Percentiles rank a stretch among this genome's conserved stretches.
Conservation (phyloP, 2,329 filamentous ascomycete species). For the Scedosporium minutisporum region DNA sequence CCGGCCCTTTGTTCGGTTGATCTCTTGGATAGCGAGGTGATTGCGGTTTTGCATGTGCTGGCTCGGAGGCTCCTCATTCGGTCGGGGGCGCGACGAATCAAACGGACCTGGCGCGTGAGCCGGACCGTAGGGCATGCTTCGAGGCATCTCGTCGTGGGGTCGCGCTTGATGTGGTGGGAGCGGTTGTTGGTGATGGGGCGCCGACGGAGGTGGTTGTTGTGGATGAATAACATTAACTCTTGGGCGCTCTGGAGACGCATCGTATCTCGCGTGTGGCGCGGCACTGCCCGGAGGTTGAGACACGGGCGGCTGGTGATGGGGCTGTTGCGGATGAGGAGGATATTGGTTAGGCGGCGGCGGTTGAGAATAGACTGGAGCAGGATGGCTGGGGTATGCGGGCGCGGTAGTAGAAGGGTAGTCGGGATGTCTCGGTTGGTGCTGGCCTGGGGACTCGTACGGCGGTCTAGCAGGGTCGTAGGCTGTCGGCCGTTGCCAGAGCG, state of each 20-base stretch:
- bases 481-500: slow-evolving; percentile 25
- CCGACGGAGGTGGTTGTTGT: slow-evolving; percentile 20
- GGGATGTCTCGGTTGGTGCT: slow-evolving; percentile 8
- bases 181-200: slow-evolving; percentile 24
- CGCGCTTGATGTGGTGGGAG: slow-evolving; percentile 15
- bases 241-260: slow-evolving; percentile 17
- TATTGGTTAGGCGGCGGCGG: slow-evolving; percentile 29
- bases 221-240: slow-evolving; percentile 16
- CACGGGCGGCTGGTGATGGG: slow-evolving; percentile 25
- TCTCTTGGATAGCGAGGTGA: slow-evolving; percentile 70
- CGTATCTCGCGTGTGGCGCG: slow-evolving; percentile 17
- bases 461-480: slow-evolving; percentile 31
- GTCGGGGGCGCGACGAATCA: slow-evolving; percentile 33
- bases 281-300: slow-evolving; percentile 15
- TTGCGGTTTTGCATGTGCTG: slow-evolving; percentile 47
- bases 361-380: slow-evolving; percentile 23
- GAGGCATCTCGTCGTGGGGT: slow-evolving; percentile 22
- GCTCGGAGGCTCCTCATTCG: slow-evolving; percentile 30
- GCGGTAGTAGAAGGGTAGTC: slow-evolving; percentile 24
- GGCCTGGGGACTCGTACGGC: slow-evolving; percentile 32
- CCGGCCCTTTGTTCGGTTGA: slow-evolving; percentile 65
- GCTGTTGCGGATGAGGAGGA: slow-evolving; percentile 21
- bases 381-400: slow-evolving; percentile 26
- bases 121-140: slow-evolving; percentile 3
- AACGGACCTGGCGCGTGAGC: not conserved